A percentile compares a stretch with the other conserved stretches of the same genome.
Conservation (phyloP, 805 yeast species). For the Sugiyamaella smithiae region DNA sequence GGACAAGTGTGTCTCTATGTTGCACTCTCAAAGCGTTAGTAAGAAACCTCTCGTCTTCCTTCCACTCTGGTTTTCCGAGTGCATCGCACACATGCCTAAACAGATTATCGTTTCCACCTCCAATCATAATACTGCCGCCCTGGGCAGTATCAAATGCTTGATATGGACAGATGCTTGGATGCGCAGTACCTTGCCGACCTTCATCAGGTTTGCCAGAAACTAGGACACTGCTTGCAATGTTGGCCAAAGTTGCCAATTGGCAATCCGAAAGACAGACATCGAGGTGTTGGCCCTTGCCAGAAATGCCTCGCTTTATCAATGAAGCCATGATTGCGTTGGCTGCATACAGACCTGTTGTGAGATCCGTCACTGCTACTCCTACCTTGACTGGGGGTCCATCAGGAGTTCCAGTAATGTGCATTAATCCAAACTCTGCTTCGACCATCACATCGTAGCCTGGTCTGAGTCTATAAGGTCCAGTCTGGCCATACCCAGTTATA, state of each 20-base stretch:
- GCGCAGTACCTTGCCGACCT: constrained; percentile 43
- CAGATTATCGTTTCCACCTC: constrained; percentile 42
- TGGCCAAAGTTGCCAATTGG: constrained; percentile 41
- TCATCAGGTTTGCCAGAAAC: constrained; percentile 39
- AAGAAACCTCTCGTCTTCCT: constrained; percentile 31
- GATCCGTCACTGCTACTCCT: constrained; percentile 45
- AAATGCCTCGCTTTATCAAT: constrained; percentile 30
- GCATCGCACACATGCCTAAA: constrained; percentile 35
- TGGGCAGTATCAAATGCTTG: constrained; percentile 39
- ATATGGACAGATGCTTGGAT: constrained; percentile 42
- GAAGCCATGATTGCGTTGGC: constrained; percentile 40
- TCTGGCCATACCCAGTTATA: constrained; percentile 44
- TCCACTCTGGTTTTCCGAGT: constrained; percentile 38
- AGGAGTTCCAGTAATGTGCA: constrained; percentile 44
- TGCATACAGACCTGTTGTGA: constrained; percentile 41
- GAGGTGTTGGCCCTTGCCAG: constrained; percentile 38
- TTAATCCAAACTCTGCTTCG: constrained; percentile 44
- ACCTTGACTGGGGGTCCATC: constrained; percentile 42
- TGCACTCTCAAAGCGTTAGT: constrained; percentile 40
- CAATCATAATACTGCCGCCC: constrained; percentile 39
- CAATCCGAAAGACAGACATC: constrained; percentile 40
- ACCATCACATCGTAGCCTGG: constrained; percentile 47
- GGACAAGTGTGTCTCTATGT: constrained; percentile 34
- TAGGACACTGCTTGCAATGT: constrained; percentile 39
- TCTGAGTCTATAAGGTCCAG: constrained; percentile 38